Base-by-base conservation (phyloP, 2,329 filamentous ascomycete genomes). In the Colletotrichum sp. region DNA sequence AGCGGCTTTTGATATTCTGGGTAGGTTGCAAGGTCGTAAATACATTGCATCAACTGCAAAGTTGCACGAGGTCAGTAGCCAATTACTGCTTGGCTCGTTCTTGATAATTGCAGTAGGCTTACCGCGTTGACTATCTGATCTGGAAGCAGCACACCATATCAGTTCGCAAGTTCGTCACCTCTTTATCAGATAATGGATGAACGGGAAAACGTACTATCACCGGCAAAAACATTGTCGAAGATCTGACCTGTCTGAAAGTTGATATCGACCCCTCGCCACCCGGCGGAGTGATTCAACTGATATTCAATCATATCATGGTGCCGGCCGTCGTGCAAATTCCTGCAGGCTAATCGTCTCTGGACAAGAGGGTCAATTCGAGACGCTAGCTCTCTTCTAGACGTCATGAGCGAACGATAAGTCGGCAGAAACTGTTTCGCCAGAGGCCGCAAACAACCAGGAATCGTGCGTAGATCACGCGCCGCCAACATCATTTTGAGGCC, bases 121-220 rank as follows among this genome's bases (percentile, higher is more conserved):
- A 71, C 69, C 8, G 69, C 69, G 11, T 71, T 71, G 7, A 55
- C 69, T 30, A 71, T 71, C 22, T 71, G 69, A 65, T 71, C 69
- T 71, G 3, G 39, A 44, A 44, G 16, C 39, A 44, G 39, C 19
- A 44, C 36, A 39, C 8, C 7, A 44, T n/a, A n/a, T 44, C 19
- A 44, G 39, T 44, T n/a, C 11, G 5, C 19, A 44, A 6, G 3
- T 44, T n/a, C 8, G 19, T 44, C 19, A 44, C 39, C 39, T 11
- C 39, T 44, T n/a, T 4, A 4, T n/a, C 8, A 3, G 16, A n/a
- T n/a, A 13, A 12, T 34, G 2, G n/a, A 34, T 34, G 11, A 36
- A 34, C 7, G 19, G 32, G 27, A 19, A 19, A 19, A 68, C 69
- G 55, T 52, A 71, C 61, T 71, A 19, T 71, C 69, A 13, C 39